phyloP scores from a whole-genome alignment of 2,329 filamentous ascomycete species.

The Sporothrix dimorphospora region DNA sequence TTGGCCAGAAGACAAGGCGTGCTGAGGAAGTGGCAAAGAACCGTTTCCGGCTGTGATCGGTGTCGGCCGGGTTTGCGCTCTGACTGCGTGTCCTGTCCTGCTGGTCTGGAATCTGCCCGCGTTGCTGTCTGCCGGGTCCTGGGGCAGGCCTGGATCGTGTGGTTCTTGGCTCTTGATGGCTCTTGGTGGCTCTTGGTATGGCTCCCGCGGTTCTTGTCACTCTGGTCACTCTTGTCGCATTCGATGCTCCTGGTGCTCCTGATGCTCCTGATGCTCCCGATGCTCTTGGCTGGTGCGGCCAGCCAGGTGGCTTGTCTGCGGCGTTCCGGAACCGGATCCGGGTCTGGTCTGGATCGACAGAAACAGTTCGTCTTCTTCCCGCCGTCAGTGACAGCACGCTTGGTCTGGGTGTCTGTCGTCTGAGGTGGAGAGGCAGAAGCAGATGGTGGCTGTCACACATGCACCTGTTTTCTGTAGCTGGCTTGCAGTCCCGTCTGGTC shows the following conservation, averaged over 20 bases:
- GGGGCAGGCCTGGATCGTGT: background rate
- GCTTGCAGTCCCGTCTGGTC: background rate
- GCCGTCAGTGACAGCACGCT: background rate
- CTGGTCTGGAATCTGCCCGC: background rate
- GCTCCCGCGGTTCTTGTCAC: background rate
- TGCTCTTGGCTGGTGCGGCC: background rate
- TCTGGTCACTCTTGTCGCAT: background rate
- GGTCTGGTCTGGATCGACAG: background rate
- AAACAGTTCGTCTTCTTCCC: background rate
- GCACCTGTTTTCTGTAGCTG: background rate
- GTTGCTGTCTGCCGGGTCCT: background rate
- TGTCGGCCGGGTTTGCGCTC: background rate
- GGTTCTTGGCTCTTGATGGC: background rate
- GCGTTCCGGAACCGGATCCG: slow-evolving; percentile 17
- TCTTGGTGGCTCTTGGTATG: background rate
- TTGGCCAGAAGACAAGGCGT: background rate
- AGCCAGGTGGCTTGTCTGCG: slow-evolving; percentile 5
- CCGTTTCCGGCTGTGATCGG: slow-evolving; percentile 25
- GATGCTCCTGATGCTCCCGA: background rate
- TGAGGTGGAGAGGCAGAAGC: background rate
- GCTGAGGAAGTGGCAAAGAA: slow-evolving; percentile 14
- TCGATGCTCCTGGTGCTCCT: background rate
- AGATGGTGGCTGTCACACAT: background rate
- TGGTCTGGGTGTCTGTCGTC: background rate
- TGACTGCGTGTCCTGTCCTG: slow-evolving; percentile 10